phyloP scores from a whole-genome alignment of 75 land plant genomes.

The Chamaecyparis obtusa region DNA sequence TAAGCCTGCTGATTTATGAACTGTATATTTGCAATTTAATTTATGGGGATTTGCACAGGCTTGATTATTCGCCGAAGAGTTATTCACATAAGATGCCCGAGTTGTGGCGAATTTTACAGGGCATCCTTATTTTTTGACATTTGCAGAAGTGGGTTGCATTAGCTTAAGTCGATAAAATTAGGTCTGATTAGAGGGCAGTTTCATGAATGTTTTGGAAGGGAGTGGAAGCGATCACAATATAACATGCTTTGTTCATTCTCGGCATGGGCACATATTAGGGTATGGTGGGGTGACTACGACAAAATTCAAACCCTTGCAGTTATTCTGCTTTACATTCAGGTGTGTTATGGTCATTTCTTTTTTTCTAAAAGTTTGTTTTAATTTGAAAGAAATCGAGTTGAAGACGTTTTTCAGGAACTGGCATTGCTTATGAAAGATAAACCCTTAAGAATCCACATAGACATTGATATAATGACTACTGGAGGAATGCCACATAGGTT shows the following conservation, averaged over 20 bases:
- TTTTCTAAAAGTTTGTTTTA: background rate
- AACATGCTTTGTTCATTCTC: slow-evolving; percentile 30
- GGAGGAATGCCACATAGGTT: no score
- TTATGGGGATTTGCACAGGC: background rate
- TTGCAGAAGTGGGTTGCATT: background rate
- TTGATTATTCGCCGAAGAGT: no score
- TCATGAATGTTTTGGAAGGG: background rate
- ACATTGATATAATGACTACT: no score
- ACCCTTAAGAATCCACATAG: no score
- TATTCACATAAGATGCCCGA: background rate
- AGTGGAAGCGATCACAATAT: background rate
- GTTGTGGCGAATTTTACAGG: background rate
- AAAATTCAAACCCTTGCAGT: slow-evolving; percentile 67
- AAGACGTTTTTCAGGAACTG: background rate
- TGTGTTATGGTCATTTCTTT: slow-evolving; percentile 13
- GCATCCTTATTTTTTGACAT: background rate
- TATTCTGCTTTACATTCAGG: slow-evolving; percentile 80
- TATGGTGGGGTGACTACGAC: slow-evolving; percentile 72
- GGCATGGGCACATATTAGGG: slow-evolving; percentile 21
- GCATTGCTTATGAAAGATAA: no score
- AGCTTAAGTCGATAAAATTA: background rate
- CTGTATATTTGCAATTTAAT: background rate
- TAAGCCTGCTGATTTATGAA: background rate
- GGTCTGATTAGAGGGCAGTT: background rate
- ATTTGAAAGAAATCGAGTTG: background rate